Evolutionary conservation across 2,329 filamentous ascomycete genomes (phyloP).

Genomic region (Pezicula carpinea): DNA sequence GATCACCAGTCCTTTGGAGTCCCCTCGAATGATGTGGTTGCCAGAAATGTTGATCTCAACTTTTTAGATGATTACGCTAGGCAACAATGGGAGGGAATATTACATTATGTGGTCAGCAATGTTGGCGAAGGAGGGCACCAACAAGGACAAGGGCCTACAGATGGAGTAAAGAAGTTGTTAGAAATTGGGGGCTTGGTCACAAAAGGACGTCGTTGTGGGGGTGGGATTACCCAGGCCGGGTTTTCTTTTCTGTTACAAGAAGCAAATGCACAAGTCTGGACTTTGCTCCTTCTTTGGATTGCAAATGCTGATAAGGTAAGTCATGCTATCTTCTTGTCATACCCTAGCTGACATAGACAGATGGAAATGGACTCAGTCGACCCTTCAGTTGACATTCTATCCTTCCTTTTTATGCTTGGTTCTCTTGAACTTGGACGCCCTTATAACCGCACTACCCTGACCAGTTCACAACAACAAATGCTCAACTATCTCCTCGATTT

Average conservation of each 20-base stretch:
- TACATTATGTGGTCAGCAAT: slow-evolving; percentile 89
- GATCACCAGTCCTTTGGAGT: slow-evolving; percentile 87
- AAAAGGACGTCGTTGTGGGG: slow-evolving; percentile 38
- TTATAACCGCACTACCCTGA: slow-evolving; percentile 82
- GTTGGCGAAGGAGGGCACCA: slow-evolving; percentile 51
- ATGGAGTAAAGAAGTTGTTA: slow-evolving; percentile 79
- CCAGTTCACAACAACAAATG: slow-evolving; percentile 78
- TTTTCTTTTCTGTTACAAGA: slow-evolving; percentile 95
- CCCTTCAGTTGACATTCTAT: slow-evolving; percentile 89
- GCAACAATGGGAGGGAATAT: slow-evolving; percentile 89
- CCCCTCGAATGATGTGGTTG: slow-evolving; percentile 61
- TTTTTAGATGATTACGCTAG: slow-evolving; percentile 84
- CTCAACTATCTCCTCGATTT: slow-evolving; percentile 88
- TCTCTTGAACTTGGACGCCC: slow-evolving; percentile 87
- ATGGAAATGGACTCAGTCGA: slow-evolving; percentile 79
- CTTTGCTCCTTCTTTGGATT: slow-evolving; percentile 86
- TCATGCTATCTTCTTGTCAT: background rate
- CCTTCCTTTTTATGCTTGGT: slow-evolving; percentile 92
- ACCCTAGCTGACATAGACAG: slow-evolving; percentile 15
- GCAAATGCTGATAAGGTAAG: slow-evolving; percentile 66
- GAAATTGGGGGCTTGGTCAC: slow-evolving; percentile 78
- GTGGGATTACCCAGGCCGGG: slow-evolving; percentile 84
- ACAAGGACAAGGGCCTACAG: slow-evolving; percentile 53
- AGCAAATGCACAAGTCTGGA: slow-evolving; percentile 96
- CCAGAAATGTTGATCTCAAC: slow-evolving; percentile 59